phyloP scores from a whole-genome alignment of 345 rosid species.

The Populus alba region DNA sequence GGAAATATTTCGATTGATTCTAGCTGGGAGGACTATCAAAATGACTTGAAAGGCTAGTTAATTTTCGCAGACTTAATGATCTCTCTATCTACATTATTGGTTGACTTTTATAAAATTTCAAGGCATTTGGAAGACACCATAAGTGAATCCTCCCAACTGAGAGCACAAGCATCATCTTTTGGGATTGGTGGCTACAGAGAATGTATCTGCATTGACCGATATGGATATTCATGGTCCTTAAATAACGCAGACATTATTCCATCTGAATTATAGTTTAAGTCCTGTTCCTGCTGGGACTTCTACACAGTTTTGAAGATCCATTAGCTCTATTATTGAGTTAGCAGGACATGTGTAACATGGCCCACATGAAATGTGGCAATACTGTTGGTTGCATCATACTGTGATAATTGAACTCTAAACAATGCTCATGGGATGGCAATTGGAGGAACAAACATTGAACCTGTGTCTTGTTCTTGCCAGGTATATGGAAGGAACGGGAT shows the following conservation, averaged over 20 bases:
- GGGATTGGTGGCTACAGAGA: constrained; percentile 17
- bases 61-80: neutral
- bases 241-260: neutral
- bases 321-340: constrained; percentile 15
- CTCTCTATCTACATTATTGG: constrained; percentile 1
- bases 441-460: neutral
- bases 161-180: neutral
- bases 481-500: neutral
- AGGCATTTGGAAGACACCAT: neutral
- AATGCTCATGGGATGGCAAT: neutral
- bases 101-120: neutral
- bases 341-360: neutral
- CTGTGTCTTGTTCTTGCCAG: constrained; percentile 5
- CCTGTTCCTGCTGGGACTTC: neutral
- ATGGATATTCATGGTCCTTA: neutral
- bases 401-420: neutral
- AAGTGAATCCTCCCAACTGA: neutral
- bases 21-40: neutral
- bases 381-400: constrained; percentile 10
- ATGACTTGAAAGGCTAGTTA: neutral
- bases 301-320: constrained; percentile 1
- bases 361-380: neutral
- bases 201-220: neutral
- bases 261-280: neutral
- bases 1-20: neutral